Evolutionary conservation across 2,329 filamentous ascomycete genomes (phyloP), one percentile per base, ranked within the genome.

Genomic region (Pseudovirgaria hyperparasitica): DNA sequence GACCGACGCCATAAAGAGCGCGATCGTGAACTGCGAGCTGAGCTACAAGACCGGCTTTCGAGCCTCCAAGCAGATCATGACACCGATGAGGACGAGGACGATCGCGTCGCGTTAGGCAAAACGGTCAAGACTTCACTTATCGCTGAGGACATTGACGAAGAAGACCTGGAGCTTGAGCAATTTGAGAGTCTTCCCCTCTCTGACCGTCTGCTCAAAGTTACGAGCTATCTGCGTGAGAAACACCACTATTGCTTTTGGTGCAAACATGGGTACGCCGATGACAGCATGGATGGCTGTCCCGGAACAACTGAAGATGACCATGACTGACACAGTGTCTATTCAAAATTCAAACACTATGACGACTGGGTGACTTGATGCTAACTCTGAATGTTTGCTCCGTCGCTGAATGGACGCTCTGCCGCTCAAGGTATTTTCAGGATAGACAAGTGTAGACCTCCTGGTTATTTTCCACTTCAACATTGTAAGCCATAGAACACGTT

Each of bases 201-300:
- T 2, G 78, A 92, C 41, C 70, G 72, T 38, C 55, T 96, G 35
- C 57, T 61, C 6, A 71, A 62, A 39, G 52, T 92, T 9, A 66
- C 93, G 7, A 50, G 58, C 11, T 75, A 81, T 52, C 52, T 98
- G 28, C 69, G 90, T 19, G 62, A 72, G 25, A 68, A 69, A 45
- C 72, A 84, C 45, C 56, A 65, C 23, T 98, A 98, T 50, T 98
- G 90, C 58, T 93, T 94, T 50, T 98, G 86, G 81, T 98, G 90
- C 57, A 96, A 94, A 52, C 79, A 69, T 53, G 62, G 63, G 27
- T 98, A 94, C 50, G 69, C 74, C 0, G 74, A 84, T 44, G 60
- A 59, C 19, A 55, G 60, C 19, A 76, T 94, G 77, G 82, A 90
- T 9, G 86, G 82, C 0, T 98, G 90, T 62, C 87, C 90, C 0